Evolutionary conservation across 805 yeast species (phyloP), one percentile per base, ranked within the genome.

Genomic region (Saccharomyces cerevisiae): DNA sequence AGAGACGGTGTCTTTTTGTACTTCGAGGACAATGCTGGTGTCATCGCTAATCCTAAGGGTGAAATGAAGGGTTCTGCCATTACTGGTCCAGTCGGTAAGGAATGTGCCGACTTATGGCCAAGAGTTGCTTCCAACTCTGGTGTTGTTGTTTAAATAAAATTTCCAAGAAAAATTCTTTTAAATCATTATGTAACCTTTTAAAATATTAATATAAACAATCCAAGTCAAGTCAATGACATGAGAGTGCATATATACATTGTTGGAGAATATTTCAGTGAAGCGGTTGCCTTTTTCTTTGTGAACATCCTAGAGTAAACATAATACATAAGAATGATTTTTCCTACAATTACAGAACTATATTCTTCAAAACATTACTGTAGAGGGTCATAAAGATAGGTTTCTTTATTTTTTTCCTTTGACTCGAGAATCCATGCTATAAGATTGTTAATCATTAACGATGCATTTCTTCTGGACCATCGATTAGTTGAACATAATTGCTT

Each of bases 11-110:
- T 89, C 70, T 92, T 78, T 90, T 89, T 91, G 77, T 91, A 91
- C 89, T 91, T 91, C 71, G 98, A 91, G 84, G 98, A 91, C 83
- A 91, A 91, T 76, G 98, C 98, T 65, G 98, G 98, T 85, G 98
- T 92, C 77, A 92, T 91, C 75, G 97, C 91, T 78, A 91, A 91
- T 83, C 97, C 98, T 75, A 91, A 91, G 91, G 98, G 98, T 83
- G 98, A 91, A 81, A 91, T 92, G 97, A 91, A 91, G 84, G 98
- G 98, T 80, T 92, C 97, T 69, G 98, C 97, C 74, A 91, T 91
- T 78, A 92, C 98, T 74, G 98, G 98, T 79, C 98, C 98, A 73
- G 98, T 91, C 73, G 97, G 96, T 77, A 91, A 91, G 84, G 98
- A 91, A 83, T 92, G 97, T 83, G 97, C 98, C 76, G 98, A 91